A percentile compares a stretch with the other conserved stretches of the same genome.
phyloP scores from a whole-genome alignment of 768 basidiomycete species.

The Mycena albidolilacea region DNA sequence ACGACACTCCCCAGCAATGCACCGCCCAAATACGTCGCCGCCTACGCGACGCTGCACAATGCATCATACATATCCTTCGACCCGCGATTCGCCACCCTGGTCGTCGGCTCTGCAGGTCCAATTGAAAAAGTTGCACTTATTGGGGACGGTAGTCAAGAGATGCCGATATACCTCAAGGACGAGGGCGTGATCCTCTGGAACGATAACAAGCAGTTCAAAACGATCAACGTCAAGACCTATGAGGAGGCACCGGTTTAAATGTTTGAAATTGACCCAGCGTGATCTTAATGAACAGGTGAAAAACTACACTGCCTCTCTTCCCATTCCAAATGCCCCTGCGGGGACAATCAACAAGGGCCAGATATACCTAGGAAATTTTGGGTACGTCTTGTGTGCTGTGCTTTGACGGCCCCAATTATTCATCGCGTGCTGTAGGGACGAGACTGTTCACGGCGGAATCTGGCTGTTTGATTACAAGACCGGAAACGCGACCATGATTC shows the following conservation, averaged over 20 bases:
- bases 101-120: conserved; percentile 22
- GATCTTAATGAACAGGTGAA: conserved; percentile 2
- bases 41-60: conserved; percentile 16
- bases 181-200: conserved; percentile 23
- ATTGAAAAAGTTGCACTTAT: conserved; percentile 17
- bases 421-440: neutral
- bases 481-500: conserved; percentile 22
- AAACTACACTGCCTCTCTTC: conserved; percentile 24
- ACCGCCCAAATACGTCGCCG: conserved; percentile 1
- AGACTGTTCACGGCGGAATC: conserved; percentile 10
- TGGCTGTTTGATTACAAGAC: conserved; percentile 25
- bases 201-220: conserved; percentile 15
- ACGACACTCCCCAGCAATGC: conserved; percentile 21
- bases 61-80: conserved; percentile 31
- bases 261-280: neutral
- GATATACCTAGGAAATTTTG: conserved; percentile 25
- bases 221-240: conserved; percentile 25
- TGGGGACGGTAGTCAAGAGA: conserved; percentile 29
- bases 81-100: conserved; percentile 18
- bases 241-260: neutral
- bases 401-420: too few relatives aligned
- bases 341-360: conserved; percentile 29
- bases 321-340: conserved; percentile 20
- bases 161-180: conserved; percentile 27
- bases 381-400: neutral